Evolutionary conservation across 2,329 filamentous ascomycete species (phyloP).

Genomic region (Zasmidium citrigriseum): DNA sequence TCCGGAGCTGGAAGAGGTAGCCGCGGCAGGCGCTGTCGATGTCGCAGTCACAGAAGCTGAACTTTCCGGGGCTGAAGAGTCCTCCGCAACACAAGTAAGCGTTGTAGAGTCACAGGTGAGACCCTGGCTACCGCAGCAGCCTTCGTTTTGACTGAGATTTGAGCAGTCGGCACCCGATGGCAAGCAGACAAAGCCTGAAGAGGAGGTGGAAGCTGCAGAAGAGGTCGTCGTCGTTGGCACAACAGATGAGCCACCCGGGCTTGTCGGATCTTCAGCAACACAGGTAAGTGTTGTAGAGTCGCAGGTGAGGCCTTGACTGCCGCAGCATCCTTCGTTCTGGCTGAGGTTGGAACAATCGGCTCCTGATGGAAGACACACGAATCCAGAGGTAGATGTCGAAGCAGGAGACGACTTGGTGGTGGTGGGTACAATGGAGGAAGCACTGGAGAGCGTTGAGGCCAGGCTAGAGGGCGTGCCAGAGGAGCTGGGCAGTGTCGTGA

Average conservation of each 20-base stretch:
- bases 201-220: background rate
- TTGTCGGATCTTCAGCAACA: background rate
- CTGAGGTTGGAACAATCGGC: background rate
- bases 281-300: background rate
- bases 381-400: background rate
- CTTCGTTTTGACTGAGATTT: background rate
- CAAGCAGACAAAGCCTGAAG: background rate
- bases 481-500: too few species aligned
- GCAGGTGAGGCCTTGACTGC: background rate
- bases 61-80: background rate
- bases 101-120: background rate
- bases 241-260: background rate
- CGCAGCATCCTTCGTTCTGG: background rate
- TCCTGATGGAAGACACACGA: background rate
- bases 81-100: background rate
- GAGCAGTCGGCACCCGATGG: background rate
- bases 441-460: too few species aligned
- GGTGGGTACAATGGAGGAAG: background rate
- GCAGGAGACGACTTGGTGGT: background rate
- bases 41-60: background rate
- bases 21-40: background rate
- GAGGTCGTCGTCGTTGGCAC: background rate
- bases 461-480: too few species aligned
- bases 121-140: background rate
- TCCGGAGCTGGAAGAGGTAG: background rate